Evolutionary conservation across 2,329 filamentous ascomycete genomes (phyloP).

Genomic region (Ustulina deusta): DNA sequence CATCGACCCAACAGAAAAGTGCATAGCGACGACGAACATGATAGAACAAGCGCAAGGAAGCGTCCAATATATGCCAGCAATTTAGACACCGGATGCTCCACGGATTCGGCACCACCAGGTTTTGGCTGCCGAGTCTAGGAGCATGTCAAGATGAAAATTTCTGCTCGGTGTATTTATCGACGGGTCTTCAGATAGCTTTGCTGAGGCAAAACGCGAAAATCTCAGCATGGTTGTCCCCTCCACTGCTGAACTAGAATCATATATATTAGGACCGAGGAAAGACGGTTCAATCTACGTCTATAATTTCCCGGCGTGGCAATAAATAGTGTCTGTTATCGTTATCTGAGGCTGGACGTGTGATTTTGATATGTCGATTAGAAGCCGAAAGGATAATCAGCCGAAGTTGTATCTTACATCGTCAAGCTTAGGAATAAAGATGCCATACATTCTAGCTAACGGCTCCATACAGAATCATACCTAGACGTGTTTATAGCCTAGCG

Average conservation of each 20-base stretch:
- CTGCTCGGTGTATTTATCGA: background rate
- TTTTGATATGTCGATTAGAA: background rate
- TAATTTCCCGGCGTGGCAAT: background rate
- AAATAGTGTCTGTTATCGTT: background rate
- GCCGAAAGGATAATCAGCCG: background rate
- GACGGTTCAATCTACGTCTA: background rate
- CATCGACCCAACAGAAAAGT: background rate
- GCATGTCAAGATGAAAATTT: background rate
- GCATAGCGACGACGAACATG: background rate
- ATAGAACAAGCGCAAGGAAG: background rate
- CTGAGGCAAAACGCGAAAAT: background rate
- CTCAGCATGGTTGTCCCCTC: background rate
- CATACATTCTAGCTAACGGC: background rate
- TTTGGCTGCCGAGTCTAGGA: background rate
- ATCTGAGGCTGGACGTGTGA: background rate
- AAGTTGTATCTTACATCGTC: no score
- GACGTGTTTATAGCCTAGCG: constrained; percentile 14
- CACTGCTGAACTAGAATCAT: background rate
- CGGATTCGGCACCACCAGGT: background rate
- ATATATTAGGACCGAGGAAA: background rate
- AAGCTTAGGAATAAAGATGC: no score
- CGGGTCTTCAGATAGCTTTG: background rate
- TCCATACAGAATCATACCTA: constrained; percentile 23
- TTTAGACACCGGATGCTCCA: background rate
- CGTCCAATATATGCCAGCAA: background rate